phyloP scores from a whole-genome alignment of 257 asterid species.

The Nicotiana tomentosiformis region DNA sequence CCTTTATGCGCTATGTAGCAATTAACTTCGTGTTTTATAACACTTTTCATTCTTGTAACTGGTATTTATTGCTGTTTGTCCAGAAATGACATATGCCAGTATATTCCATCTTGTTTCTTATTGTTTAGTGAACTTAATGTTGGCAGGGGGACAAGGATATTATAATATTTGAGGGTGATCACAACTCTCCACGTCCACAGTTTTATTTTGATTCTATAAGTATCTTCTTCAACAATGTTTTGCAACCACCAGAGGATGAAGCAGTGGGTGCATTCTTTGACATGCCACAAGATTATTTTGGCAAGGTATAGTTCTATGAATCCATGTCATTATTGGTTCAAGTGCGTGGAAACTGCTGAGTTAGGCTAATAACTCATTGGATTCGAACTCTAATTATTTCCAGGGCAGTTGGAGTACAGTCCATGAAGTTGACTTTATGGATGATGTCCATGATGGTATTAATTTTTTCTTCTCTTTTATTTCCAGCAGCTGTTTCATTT shows the following conservation, averaged over 20 bases:
- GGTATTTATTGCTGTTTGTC: slow-evolving; percentile 2
- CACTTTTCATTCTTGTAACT: neutral
- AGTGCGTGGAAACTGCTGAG: neutral
- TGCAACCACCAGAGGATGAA: slow-evolving; percentile 80
- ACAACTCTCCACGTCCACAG: slow-evolving; percentile 94
- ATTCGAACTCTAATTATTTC: slow-evolving; percentile 4
- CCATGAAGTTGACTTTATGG: slow-evolving; percentile 46
- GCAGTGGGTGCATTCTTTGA: slow-evolving; percentile 50
- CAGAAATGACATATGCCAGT: neutral
- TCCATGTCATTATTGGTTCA: neutral
- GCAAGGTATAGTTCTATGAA: slow-evolving; percentile 41
- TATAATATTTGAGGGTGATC: slow-evolving; percentile 92
- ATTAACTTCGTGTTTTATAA: neutral
- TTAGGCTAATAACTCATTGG: neutral
- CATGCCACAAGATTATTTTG: slow-evolving; percentile 43
- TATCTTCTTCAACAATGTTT: slow-evolving; percentile 82
- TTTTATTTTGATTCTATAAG: slow-evolving; percentile 94
- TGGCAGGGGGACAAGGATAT: slow-evolving; percentile 91
- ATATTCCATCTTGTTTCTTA: neutral
- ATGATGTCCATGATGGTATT: slow-evolving; percentile 48
- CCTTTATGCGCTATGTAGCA: neutral
- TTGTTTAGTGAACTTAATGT: slow-evolving; percentile 7
- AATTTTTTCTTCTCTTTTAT: slow-evolving; percentile 5
- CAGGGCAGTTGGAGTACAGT: slow-evolving; percentile 69
- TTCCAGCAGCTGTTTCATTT: neutral